These are phyloP conservation scores for Pseudomassariella vexata DNA, from an alignment of 2,329 filamentous ascomycete species.

Conservation along the genomic window DNA sequence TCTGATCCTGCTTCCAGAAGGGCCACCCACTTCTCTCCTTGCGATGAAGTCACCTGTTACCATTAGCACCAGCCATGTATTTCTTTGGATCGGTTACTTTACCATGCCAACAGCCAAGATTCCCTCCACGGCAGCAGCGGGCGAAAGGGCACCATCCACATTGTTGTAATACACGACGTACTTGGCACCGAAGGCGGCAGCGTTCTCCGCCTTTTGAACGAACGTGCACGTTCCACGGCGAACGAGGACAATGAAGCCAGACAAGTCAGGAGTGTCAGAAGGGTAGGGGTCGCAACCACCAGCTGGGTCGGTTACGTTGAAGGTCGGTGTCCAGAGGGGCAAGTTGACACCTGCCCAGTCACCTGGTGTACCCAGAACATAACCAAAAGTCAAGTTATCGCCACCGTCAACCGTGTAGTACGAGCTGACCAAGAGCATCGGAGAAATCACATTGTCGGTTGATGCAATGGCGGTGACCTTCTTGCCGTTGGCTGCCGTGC, in stretches of 20 bases:
- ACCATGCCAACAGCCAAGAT: slow-evolving; percentile 33
- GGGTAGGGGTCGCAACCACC: slow-evolving; percentile 49
- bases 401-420: slow-evolving; percentile 33
- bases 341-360: slow-evolving; percentile 40
- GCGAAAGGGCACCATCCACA: slow-evolving; percentile 27
- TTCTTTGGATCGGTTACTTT: background rate
- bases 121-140: slow-evolving; percentile 22
- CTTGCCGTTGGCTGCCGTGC: slow-evolving; percentile 41
- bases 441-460: slow-evolving; percentile 39
- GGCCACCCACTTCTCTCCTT: slow-evolving; percentile 38
- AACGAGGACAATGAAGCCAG: slow-evolving; percentile 52
- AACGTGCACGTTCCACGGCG: slow-evolving; percentile 54
- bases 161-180: slow-evolving; percentile 61
- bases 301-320: slow-evolving; percentile 39
- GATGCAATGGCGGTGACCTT: slow-evolving; percentile 43
- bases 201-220: slow-evolving; percentile 45
- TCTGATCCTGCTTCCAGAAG: slow-evolving; percentile 35
- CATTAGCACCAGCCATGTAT: slow-evolving; percentile 3
- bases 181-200: slow-evolving; percentile 48
- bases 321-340: slow-evolving; percentile 43
- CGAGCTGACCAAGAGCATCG: slow-evolving; percentile 35
- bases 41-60: slow-evolving; percentile 26
- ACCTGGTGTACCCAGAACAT: slow-evolving; percentile 32
- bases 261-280: slow-evolving; percentile 49
- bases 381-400: slow-evolving; percentile 32